Conservation (phyloP, 257 asterid species). For the Solanum ossicruentum region DNA sequence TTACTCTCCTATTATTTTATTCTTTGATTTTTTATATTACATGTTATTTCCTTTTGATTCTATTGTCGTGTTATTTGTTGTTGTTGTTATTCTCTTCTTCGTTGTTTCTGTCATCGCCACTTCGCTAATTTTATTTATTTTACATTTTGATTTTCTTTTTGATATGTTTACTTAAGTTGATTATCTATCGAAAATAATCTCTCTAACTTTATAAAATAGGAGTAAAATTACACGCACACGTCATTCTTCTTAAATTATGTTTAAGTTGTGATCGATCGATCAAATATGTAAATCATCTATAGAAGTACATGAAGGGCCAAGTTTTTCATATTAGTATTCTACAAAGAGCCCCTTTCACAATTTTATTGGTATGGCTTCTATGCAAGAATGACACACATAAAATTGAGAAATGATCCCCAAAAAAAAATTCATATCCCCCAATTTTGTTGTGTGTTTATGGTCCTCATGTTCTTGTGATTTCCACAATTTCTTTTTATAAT, state of each 20-base stretch:
- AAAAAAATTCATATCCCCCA: background rate
- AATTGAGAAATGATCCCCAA: background rate
- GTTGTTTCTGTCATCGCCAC: no score
- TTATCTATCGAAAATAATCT: background rate
- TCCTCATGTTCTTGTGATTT: background rate
- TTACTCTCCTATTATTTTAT: no score
- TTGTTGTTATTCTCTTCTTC: no score
- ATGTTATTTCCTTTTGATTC: no score
- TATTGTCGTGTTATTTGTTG: no score
- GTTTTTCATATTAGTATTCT: background rate
- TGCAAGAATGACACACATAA: constrained; percentile 19
- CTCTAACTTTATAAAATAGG: no score
- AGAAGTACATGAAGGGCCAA: background rate
- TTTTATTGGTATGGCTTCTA: constrained; percentile 26
- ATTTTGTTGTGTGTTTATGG: background rate
- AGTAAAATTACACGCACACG: no score
- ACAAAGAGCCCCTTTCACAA: background rate
- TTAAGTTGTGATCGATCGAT: no score
- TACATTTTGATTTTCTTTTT: background rate
- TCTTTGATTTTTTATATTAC: no score
- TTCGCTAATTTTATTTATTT: background rate
- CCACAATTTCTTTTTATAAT: background rate
- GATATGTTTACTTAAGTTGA: background rate
- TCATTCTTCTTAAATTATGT: no score
- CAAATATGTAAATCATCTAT: no score